A percentile compares a stretch with the other conserved stretches of the same genome.
Conservation (phyloP, 208 protist genomes). For the Acanthamoeba sp. region DNA sequence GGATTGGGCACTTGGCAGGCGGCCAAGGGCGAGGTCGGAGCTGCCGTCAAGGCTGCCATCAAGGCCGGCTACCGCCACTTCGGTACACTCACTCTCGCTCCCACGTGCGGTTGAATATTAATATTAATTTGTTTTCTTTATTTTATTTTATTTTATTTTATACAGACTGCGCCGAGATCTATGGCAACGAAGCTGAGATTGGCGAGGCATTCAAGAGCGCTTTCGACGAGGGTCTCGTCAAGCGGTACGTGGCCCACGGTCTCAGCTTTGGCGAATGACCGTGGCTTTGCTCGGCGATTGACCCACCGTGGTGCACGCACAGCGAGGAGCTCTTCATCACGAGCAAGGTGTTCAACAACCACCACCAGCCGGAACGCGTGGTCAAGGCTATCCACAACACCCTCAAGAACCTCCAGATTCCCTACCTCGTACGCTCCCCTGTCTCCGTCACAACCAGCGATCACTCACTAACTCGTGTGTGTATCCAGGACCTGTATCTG, state of each 20-base stretch:
- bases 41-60: slow-evolving; percentile 21
- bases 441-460: too few species aligned
- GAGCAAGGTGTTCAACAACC: slow-evolving; percentile 73
- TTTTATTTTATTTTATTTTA: not conserved
- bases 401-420: slow-evolving; percentile 68
- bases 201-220: slow-evolving; percentile 47
- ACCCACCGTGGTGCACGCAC: not conserved
- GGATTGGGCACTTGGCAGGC: slow-evolving; percentile 47
- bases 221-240: slow-evolving; percentile 36
- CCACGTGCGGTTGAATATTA: not conserved
- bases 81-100: not conserved
- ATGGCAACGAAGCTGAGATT: slow-evolving; percentile 65
- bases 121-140: not conserved
- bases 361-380: slow-evolving; percentile 16
- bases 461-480: not conserved
- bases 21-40: not conserved
- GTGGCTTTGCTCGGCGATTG: not conserved
- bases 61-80: slow-evolving; percentile 54
- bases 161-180: slow-evolving; percentile 60
- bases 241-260: not conserved
- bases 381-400: slow-evolving; percentile 52
- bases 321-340: slow-evolving; percentile 68
- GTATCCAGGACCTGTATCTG: slow-evolving; percentile 35
- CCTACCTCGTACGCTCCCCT: slow-evolving; percentile 40
- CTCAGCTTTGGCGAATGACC: not conserved